Evolutionary conservation across 768 basidiomycete species (phyloP), one percentile per base, ranked within the genome.

Genomic region (Boletus tomentosulus): DNA sequence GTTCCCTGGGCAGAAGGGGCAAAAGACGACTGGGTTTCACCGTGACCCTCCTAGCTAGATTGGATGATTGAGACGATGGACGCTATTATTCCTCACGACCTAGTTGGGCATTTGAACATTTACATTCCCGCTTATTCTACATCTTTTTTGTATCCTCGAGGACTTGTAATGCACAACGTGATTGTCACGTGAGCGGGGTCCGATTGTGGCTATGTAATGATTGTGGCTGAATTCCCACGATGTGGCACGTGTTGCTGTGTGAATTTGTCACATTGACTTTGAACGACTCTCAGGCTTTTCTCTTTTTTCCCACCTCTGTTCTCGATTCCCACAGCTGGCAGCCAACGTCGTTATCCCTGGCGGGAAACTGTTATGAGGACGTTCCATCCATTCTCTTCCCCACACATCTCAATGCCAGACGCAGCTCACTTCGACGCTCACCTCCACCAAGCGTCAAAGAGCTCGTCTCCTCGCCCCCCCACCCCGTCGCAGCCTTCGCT

Each of bases 381-480:
- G 1, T 75, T 74, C 47, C 74, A 74, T 64, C 70, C 73, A 60
- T 71, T 73, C 68, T 70, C 69, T 68, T 72, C 73, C 66, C 67
- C 72, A 65, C 74, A 68, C 62, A 62, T 72, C 62, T 63, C 69
- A 54, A 76, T 76, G 75, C 71, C 72, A 61, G 67, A 76, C 59
- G 66, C 70, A 30, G 62, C 67, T 31, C 72, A 54, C 46, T 68
- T 64, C 59, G 65, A 58, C 69, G 66, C 62, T 38, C 68, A 71
- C 51, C 66, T 71, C 42, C 64, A 62, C 47, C 59, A 58, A 42
- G 51, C 59, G 57, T 71, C 69, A 62, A 69, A 66, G 58, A 70
- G 66, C 51, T 68, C 83, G 60, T 77, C 79, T 15, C 78, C 83
- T 57, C 81, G 66, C 69, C 76, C 71, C 66, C 77, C 67, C 63